These are phyloP conservation scores for Colletotrichum brevisporum DNA, from an alignment of 2,329 filamentous ascomycete genomes.

Conservation along the genomic window DNA sequence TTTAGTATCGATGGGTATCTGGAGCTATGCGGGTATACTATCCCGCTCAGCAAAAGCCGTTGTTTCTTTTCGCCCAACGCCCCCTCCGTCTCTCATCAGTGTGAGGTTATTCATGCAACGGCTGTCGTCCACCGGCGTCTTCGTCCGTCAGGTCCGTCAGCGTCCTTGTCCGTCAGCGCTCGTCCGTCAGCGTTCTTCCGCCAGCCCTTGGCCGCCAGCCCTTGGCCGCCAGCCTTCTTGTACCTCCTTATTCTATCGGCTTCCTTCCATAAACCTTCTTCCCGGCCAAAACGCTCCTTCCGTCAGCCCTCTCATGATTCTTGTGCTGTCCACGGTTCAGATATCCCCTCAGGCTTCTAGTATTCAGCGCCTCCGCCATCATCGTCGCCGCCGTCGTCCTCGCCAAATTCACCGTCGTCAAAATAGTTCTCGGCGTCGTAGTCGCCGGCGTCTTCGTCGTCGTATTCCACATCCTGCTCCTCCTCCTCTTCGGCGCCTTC, in stretches of 20 bases:
- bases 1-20: slow-evolving; percentile 35
- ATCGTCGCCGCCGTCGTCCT: slow-evolving; percentile 66
- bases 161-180: no score
- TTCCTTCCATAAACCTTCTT: no score
- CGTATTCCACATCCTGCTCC: slow-evolving; percentile 65
- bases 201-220: no score
- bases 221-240: no score
- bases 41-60: slow-evolving; percentile 36
- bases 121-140: no score
- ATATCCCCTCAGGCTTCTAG: neutral
- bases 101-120: neutral
- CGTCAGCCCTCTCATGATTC: neutral
- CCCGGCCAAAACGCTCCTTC: neutral
- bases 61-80: slow-evolving; percentile 37
- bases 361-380: slow-evolving; percentile 54
- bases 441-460: slow-evolving; percentile 72
- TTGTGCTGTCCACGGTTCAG: neutral
- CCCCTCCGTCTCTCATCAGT: slow-evolving; percentile 22
- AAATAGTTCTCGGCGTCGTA: slow-evolving; percentile 75
- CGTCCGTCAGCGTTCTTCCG: no score
- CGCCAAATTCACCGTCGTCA: slow-evolving; percentile 69
- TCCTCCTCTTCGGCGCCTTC: slow-evolving; percentile 63
- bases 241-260: no score
- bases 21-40: slow-evolving; percentile 16
- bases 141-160: no score